Evolutionary conservation across 495 filamentous ascomycete genomes (phyloP), one percentile per base, ranked within the genome.

Genomic region (Amorphotheca resinae): DNA sequence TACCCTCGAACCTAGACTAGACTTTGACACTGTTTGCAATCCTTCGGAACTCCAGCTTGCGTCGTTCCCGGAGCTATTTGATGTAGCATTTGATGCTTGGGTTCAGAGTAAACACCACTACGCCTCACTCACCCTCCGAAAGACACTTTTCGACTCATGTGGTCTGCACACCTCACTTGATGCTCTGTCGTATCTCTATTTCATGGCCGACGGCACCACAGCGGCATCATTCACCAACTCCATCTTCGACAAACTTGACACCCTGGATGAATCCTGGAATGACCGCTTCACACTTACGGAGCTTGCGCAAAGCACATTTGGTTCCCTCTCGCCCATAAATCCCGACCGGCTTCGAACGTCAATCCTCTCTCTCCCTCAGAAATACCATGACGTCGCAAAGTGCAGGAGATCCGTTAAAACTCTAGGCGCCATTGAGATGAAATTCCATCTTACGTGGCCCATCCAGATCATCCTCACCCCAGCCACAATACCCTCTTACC

Each of bases 281-380:
- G 86, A 96, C 60, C 72, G 77, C 16, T 93, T 86, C 54, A 66
- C 82, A 3, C 65, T 95, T 23, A 93, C 84, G 2, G 86, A 91
- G 51, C 60, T 89, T 6, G 76, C 79, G 3, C 83, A 84, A 42
- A 73, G 71, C 25, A 73, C 79, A 3, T 86, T 87, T 55, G 68
- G 69, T 28, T 46, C 54, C 1, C 45, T 68, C 8, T 41, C 53
- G 2, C 60, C 61, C 16, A 62, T 84, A 3, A 74, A 85, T 33
- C 50, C 64, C 1, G 70, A 79, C 33, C 70, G 73, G 11, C 57
- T 95, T 20, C 59, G 64, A 8, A 68, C 68, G 12, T 61, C 66
- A 1, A 34, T 49, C 9, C 65, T 83, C 22, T 64, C 72, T 22
- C 60, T 85, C 25, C 64, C 72, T 23, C 60, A 67, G 3, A 59